Evolutionary conservation across 2,329 filamentous ascomycete species (phyloP).

Genomic region (Coniochaeta pulveracea): DNA sequence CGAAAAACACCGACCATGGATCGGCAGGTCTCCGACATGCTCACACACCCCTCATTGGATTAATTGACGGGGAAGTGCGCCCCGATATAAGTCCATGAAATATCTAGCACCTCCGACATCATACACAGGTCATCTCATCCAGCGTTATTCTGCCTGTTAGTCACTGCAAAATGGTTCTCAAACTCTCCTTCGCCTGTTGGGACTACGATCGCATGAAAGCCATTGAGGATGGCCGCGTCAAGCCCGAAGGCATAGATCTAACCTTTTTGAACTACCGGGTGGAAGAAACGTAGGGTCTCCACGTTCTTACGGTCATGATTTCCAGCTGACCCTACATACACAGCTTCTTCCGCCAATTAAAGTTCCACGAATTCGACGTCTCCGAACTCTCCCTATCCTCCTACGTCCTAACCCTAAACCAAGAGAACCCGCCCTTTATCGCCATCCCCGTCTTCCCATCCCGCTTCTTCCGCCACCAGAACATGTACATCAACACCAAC

Average conservation of each 20-base stretch:
- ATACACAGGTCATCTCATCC: no score
- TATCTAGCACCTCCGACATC: no score
- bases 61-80: not conserved
- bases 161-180: not conserved
- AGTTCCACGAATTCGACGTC: slow-evolving; percentile 3
- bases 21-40: no score
- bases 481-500: slow-evolving; percentile 4
- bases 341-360: slow-evolving; percentile 3
- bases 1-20: no score
- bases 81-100: not conserved
- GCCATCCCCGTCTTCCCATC: slow-evolving; percentile 3
- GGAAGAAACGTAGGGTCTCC: slow-evolving; percentile 2
- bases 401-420: slow-evolving; percentile 4
- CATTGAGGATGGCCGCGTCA: slow-evolving; percentile 1
- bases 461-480: slow-evolving; percentile 3
- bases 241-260: slow-evolving; percentile 2
- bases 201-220: slow-evolving; percentile 4
- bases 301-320: not conserved
- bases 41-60: not conserved
- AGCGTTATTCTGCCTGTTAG: no score
- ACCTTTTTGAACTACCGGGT: slow-evolving; percentile 3
- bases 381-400: slow-evolving; percentile 2
- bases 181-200: slow-evolving; percentile 3
- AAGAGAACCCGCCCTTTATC: slow-evolving; percentile 4
- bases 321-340: not conserved